These are phyloP conservation scores for Noccaea bulbosa DNA, from an alignment of 345 rosid genomes.

Conservation along the genomic window DNA sequence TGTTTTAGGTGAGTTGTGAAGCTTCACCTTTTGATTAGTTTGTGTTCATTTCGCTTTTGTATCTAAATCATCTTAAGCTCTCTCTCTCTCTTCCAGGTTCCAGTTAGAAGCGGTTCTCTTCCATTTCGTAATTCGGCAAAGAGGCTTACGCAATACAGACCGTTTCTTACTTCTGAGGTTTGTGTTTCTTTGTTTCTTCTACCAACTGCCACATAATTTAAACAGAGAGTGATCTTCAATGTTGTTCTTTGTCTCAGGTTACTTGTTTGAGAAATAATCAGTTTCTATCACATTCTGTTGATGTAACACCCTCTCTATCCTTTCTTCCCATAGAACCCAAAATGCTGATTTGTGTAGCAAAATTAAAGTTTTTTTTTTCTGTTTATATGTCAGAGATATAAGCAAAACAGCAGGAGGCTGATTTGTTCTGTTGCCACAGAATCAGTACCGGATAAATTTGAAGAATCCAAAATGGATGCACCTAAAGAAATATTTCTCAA, in stretches of 20 bases:
- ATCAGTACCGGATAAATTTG: conserved; percentile 58
- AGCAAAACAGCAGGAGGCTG: conserved; percentile 54
- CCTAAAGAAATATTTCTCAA: conserved; percentile 93
- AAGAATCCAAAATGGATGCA: conserved; percentile 76
- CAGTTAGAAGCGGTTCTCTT: conserved; percentile 46
- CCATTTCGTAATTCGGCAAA: conserved; percentile 47
- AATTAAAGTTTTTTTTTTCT: conserved; percentile 12
- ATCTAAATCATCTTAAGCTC: not conserved
- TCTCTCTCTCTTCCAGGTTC: conserved; percentile 42
- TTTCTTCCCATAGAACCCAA: not conserved
- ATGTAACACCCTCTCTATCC: conserved; percentile 49
- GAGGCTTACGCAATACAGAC: conserved; percentile 49
- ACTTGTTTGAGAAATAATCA: conserved; percentile 46
- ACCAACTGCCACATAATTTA: not conserved
- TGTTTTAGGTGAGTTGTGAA: not conserved
- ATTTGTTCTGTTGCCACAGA: conserved; percentile 83
- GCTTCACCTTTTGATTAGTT: not conserved
- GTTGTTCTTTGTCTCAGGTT: conserved; percentile 48
- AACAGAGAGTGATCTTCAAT: not conserved
- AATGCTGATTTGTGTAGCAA: conserved; percentile 29
- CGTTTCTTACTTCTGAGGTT: conserved; percentile 62
- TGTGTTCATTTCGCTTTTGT: not conserved
- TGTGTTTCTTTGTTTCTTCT: conserved; percentile 35
- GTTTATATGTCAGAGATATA: conserved; percentile 56
- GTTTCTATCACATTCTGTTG: conserved; percentile 46